These are phyloP conservation scores for Ogataea allantospora DNA, from an alignment of 805 yeast species.

Conservation along the genomic window DNA sequence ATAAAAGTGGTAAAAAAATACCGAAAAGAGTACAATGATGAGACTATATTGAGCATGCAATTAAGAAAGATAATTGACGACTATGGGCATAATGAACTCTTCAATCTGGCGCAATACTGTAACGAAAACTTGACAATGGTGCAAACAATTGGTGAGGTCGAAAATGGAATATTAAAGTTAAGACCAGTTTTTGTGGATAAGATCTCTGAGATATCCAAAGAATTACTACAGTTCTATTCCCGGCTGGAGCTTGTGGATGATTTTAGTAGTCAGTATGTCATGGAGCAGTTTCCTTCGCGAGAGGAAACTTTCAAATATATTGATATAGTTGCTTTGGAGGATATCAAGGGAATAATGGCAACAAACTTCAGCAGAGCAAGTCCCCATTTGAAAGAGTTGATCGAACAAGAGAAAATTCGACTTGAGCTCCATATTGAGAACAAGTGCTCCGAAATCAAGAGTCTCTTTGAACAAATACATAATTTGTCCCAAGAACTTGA, in stretches of 20 bases:
- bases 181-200: slow-evolving; percentile 29
- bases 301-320: slow-evolving; percentile 22
- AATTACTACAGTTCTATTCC: slow-evolving; percentile 25
- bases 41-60: slow-evolving; percentile 16
- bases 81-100: slow-evolving; percentile 19
- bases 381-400: slow-evolving; percentile 24
- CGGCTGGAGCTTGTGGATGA: slow-evolving; percentile 24
- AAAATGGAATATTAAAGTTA: slow-evolving; percentile 22
- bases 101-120: slow-evolving; percentile 22
- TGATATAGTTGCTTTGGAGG: slow-evolving; percentile 21
- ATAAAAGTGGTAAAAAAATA: slow-evolving; percentile 17
- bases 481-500: slow-evolving; percentile 16
- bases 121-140: slow-evolving; percentile 25
- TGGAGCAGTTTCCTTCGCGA: slow-evolving; percentile 26
- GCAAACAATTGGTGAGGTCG: slow-evolving; percentile 22
- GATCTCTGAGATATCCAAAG: slow-evolving; percentile 22
- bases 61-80: slow-evolving; percentile 24
- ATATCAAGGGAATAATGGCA: slow-evolving; percentile 26
- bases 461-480: slow-evolving; percentile 8
- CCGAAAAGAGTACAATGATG: slow-evolving; percentile 17
- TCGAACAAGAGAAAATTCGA: slow-evolving; percentile 31
- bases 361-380: slow-evolving; percentile 30
- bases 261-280: slow-evolving; percentile 16
- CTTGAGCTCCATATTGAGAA: slow-evolving; percentile 26
- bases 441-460: slow-evolving; percentile 21